phyloP scores from a whole-genome alignment of 352 stramenopile species.

The Globisporangium spinosum region DNA sequence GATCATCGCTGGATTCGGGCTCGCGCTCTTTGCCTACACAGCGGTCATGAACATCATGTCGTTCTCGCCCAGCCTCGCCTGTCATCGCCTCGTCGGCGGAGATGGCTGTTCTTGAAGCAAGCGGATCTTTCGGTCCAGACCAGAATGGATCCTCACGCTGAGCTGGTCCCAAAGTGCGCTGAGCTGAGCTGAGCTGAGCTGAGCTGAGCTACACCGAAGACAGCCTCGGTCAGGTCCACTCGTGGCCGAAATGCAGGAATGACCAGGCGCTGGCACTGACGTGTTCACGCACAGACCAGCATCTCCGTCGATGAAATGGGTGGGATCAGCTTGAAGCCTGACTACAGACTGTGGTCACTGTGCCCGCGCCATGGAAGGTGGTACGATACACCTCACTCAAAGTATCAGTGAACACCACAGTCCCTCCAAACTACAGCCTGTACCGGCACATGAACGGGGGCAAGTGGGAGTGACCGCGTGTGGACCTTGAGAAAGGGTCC shows the following conservation, averaged over 20 bases:
- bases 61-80: conserved; percentile 27
- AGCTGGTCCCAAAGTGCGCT: background rate
- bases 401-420: background rate
- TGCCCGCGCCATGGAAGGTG: background rate
- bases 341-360: background rate
- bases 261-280: background rate
- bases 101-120: conserved; percentile 25
- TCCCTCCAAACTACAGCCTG: background rate
- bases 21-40: conserved; percentile 37
- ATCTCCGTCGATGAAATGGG: background rate
- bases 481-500: background rate
- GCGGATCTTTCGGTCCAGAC: background rate
- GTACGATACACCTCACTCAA: background rate
- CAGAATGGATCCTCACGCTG: background rate
- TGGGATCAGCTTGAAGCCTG: conserved; percentile 2
- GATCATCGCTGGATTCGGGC: conserved; percentile 27
- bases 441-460: background rate
- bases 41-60: conserved; percentile 33
- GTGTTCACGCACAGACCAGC: background rate
- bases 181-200: background rate
- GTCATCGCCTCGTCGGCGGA: conserved; percentile 28
- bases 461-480: background rate
- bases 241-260: background rate
- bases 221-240: background rate
- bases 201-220: background rate